phyloP scores from a whole-genome alignment of 306 rosid species.

The Oxytropis ochrocephala region DNA sequence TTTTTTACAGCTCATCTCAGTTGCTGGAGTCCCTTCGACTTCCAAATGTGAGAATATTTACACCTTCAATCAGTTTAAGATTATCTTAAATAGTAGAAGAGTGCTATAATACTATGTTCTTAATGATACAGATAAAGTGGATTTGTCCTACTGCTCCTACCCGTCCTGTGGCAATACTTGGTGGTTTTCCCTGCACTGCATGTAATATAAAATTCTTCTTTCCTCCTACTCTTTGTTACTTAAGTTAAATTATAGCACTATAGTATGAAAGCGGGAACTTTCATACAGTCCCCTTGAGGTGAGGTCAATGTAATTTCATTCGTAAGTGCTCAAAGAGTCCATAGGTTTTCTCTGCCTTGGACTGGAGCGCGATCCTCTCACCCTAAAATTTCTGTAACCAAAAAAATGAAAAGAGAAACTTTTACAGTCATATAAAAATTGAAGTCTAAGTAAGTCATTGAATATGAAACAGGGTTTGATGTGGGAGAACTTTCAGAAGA shows the following conservation, averaged over 20 bases:
- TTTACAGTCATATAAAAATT: neutral
- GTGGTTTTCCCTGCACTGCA: slow-evolving; percentile 97
- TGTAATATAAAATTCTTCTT: slow-evolving; percentile 42
- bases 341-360: too few relatives aligned
- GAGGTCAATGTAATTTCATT: too few relatives aligned
- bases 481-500: slow-evolving; percentile 91
- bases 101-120: neutral
- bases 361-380: too few relatives aligned
- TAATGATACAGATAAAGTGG: slow-evolving; percentile 81
- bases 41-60: slow-evolving; percentile 60
- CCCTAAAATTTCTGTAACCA: too few relatives aligned
- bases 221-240: neutral
- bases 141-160: slow-evolving; percentile 99
- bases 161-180: slow-evolving; percentile 83
- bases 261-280: too few relatives aligned
- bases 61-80: slow-evolving; percentile 11
- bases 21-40: slow-evolving; percentile 83
- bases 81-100: neutral
- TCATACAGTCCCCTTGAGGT: too few relatives aligned
- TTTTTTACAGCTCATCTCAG: slow-evolving; percentile 82
- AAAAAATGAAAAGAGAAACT: too few relatives aligned
- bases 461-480: slow-evolving; percentile 74
- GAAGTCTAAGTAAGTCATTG: slow-evolving; percentile 12
- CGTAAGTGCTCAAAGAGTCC: too few relatives aligned
- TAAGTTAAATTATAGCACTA: neutral